These are phyloP conservation scores for Pythium folliculosum DNA, from an alignment of 352 stramenopile genomes.

Conservation along the genomic window DNA sequence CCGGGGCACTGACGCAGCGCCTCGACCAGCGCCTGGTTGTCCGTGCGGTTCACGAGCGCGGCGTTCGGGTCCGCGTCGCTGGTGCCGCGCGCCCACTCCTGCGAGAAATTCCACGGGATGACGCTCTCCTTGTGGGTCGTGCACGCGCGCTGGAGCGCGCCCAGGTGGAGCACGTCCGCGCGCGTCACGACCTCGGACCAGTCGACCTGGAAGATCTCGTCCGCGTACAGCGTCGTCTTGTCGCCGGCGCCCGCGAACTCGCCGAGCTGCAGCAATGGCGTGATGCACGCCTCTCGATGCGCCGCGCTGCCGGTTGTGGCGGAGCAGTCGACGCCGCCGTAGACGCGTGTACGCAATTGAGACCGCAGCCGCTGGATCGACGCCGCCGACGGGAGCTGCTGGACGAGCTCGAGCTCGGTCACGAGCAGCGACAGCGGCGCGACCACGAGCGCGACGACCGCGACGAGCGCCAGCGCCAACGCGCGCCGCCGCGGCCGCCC, in stretches of 20 bases:
- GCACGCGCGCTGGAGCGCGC: conserved; percentile 52
- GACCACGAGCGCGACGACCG: conserved; percentile 7
- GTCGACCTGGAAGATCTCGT: conserved; percentile 20
- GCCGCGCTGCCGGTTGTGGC: neutral
- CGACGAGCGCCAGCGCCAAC: neutral
- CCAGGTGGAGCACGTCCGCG: conserved; percentile 50
- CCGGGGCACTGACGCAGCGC: conserved; percentile 56
- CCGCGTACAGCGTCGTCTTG: conserved; percentile 17
- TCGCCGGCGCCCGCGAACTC: neutral
- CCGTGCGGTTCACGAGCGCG: conserved; percentile 26
- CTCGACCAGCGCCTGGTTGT: conserved; percentile 36
- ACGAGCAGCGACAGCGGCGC: conserved; percentile 14
- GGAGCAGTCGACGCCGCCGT: neutral
- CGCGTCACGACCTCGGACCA: conserved; percentile 20
- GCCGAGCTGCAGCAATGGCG: conserved; percentile 7
- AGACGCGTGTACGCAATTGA: no score
- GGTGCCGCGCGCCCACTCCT: conserved; percentile 23
- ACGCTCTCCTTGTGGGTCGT: conserved; percentile 45
- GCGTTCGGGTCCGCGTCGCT: neutral
- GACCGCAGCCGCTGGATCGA: neutral
- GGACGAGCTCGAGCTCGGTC: neutral
- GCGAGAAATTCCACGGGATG: no score
- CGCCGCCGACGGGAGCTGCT: neutral
- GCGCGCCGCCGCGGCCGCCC: neutral
- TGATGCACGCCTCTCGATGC: neutral